Evolutionary conservation across 2,329 filamentous ascomycete species (phyloP).

Genomic region (Diaporthe ilicicola): DNA sequence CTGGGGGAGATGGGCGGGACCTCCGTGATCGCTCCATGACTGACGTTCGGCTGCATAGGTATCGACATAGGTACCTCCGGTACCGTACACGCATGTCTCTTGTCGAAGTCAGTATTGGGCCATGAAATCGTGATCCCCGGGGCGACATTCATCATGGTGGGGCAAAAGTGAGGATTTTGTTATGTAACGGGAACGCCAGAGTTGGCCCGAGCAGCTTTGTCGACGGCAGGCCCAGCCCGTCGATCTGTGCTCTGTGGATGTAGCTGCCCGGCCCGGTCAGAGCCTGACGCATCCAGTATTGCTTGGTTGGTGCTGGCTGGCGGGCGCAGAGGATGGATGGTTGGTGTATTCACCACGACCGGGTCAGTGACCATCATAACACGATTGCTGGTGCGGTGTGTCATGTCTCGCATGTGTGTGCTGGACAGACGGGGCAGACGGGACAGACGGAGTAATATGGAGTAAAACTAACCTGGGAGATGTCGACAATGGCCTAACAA

Average conservation of each 20-base stretch:
- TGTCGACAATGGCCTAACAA: background rate
- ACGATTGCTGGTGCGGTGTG: background rate
- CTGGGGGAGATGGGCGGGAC: background rate
- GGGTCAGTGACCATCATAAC: constrained; percentile 15
- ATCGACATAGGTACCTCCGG: background rate
- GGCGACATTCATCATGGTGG: constrained; percentile 19
- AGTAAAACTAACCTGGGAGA: background rate
- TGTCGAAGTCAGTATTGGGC: constrained; percentile 7
- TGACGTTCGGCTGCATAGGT: constrained; percentile 11
- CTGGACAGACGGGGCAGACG: background rate
- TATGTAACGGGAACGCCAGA: constrained; percentile 8
- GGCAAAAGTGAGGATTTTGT: background rate
- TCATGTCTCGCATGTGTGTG: background rate
- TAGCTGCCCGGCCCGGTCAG: constrained; percentile 17
- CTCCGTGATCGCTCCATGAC: constrained; percentile 13
- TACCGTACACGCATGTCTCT: constrained; percentile 7
- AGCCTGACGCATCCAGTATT: constrained; percentile 12
- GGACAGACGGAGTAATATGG: background rate
- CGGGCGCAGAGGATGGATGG: background rate
- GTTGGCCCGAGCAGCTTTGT: constrained; percentile 19
- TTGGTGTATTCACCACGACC: constrained; percentile 18
- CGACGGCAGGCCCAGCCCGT: constrained; percentile 24
- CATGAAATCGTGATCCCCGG: constrained; percentile 20
- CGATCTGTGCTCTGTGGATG: constrained; percentile 13
- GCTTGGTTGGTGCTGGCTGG: background rate